phyloP scores from a whole-genome alignment of 371 early-diverging fungal species.

The Actinomortierella ambigua region DNA sequence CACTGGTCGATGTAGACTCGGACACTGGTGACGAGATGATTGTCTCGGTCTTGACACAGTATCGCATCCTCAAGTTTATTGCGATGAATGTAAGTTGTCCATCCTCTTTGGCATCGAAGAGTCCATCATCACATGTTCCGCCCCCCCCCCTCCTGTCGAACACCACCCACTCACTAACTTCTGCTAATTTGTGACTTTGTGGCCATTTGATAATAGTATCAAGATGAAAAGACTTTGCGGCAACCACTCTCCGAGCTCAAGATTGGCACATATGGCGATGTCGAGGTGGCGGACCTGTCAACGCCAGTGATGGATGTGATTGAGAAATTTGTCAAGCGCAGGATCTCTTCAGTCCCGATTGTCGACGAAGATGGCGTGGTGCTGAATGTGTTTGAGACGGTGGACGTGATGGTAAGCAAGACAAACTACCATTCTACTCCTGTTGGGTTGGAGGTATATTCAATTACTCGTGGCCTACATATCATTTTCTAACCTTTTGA shows the following conservation, averaged over 20 bases:
- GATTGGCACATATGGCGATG: conserved; percentile 84
- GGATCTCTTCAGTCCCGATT: conserved; percentile 92
- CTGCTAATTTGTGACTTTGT: conserved; percentile 9
- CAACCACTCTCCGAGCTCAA: conserved; percentile 76
- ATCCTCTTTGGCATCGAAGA: neutral
- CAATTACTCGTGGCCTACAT: neutral
- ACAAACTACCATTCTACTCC: neutral
- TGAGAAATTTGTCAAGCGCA: conserved; percentile 83
- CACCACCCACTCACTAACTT: conserved; percentile 30
- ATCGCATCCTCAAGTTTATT: conserved; percentile 89
- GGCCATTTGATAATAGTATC: conserved; percentile 51
- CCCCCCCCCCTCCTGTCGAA: too few relatives aligned
- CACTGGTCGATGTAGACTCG: conserved; percentile 82
- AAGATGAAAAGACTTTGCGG: conserved; percentile 65
- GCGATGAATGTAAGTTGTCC: conserved; percentile 83
- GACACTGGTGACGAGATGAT: conserved; percentile 83
- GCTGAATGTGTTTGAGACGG: conserved; percentile 92
- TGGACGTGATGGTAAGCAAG: conserved; percentile 87
- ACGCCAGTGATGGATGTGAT: conserved; percentile 89
- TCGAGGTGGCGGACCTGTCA: conserved; percentile 77
- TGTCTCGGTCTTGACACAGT: conserved; percentile 90
- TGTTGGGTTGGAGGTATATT: conserved; percentile 1
- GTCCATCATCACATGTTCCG: too few relatives aligned
- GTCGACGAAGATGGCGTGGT: conserved; percentile 86
- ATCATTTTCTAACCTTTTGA: neutral